Conservation (phyloP, 345 rosid species). For the Boechera divaricarpa region DNA sequence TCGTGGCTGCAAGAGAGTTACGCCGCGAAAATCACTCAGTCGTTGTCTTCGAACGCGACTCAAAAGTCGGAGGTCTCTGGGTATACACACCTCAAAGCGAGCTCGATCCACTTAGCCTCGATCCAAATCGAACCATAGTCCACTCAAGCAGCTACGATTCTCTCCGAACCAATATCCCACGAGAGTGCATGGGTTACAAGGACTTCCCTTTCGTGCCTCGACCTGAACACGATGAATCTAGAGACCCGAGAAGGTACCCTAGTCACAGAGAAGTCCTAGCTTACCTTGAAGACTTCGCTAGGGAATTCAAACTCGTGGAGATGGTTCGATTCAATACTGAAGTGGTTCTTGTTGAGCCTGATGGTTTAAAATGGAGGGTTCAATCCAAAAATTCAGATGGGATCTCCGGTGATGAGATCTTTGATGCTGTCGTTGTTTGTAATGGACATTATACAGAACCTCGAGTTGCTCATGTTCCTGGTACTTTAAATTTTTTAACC, state of each 20-base stretch:
- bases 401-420: constrained; percentile 47
- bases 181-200: constrained; percentile 82
- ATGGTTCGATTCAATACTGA: constrained; percentile 71
- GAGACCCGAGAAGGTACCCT: constrained; percentile 80
- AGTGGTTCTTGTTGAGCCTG: constrained; percentile 44
- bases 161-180: constrained; percentile 84
- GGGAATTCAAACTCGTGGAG: constrained; percentile 64
- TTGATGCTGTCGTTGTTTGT: constrained; percentile 76
- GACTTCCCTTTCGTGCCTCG: constrained; percentile 71
- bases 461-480: constrained; percentile 67
- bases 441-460: constrained; percentile 78
- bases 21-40: constrained; percentile 70
- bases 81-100: constrained; percentile 64
- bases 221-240: constrained; percentile 27
- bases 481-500: constrained; percentile 39
- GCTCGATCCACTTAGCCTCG: constrained; percentile 69
- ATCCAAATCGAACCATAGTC: constrained; percentile 60
- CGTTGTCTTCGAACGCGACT: constrained; percentile 65
- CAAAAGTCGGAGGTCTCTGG: constrained; percentile 83
- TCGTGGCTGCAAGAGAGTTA: constrained; percentile 75
- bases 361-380: constrained; percentile 59
- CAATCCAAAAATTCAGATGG: constrained; percentile 43
- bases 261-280: constrained; percentile 70
- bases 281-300: constrained; percentile 68
- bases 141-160: constrained; percentile 80